phyloP scores from a whole-genome alignment of 2,329 filamentous ascomycete species.

The Pseudophaeomoniella oleicola region DNA sequence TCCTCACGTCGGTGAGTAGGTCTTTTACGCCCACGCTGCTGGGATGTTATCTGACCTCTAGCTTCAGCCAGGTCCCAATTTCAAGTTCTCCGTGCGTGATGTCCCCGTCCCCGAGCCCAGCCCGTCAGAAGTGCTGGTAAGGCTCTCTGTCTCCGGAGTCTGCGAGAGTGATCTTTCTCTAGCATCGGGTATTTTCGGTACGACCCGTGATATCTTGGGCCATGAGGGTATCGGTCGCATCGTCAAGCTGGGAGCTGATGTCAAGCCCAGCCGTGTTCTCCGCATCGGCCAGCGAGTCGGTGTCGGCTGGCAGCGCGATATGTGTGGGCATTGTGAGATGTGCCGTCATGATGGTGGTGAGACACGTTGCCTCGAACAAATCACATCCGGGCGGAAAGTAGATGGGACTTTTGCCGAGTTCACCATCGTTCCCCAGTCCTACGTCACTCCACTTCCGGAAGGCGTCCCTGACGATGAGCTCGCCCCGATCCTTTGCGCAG shows the following conservation, averaged over 20 bases:
- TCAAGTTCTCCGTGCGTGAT: not conserved
- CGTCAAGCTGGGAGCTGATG: conserved; percentile 20
- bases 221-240: conserved; percentile 32
- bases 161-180: conserved; percentile 45
- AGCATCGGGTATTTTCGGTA: conserved; percentile 4
- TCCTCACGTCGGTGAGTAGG: no score
- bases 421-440: conserved; percentile 20
- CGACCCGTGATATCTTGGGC: conserved; percentile 18
- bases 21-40: no score
- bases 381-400: not conserved
- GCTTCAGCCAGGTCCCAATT: no score
- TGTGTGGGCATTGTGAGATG: conserved; percentile 19
- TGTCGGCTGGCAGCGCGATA: conserved; percentile 25
- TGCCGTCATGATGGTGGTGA: conserved; percentile 14
- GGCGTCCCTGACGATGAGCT: conserved; percentile 19
- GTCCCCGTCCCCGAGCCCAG: not conserved
- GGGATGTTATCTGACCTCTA: no score
- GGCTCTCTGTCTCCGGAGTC: conserved; percentile 41
- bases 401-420: conserved; percentile 26
- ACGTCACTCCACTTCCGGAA: conserved; percentile 19
- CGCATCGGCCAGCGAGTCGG: conserved; percentile 17
- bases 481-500: conserved; percentile 28
- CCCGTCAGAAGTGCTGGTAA: conserved; percentile 36
- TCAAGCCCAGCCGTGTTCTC: conserved; percentile 10
- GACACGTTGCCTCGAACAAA: conserved; percentile 5